These are phyloP conservation scores for Anisogramma anomala DNA, from an alignment of 2,329 filamentous ascomycete genomes.

Conservation along the genomic window DNA sequence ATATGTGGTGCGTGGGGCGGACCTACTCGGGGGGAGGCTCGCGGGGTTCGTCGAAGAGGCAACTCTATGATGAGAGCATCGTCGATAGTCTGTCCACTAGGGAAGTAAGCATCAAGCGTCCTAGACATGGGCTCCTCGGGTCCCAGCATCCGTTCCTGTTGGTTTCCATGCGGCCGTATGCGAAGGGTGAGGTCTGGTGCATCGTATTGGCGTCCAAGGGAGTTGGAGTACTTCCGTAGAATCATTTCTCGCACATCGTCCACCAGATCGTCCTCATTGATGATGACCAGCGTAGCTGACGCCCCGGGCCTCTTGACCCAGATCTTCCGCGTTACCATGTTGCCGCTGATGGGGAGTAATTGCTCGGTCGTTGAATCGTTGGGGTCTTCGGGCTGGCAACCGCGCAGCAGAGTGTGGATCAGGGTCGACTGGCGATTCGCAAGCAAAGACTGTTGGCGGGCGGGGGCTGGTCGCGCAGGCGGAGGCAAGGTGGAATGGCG, in stretches of 20 bases:
- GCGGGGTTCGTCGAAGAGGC: constrained; percentile 63
- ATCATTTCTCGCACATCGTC: constrained; percentile 93
- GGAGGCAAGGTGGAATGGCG: constrained; percentile 17
- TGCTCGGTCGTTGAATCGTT: constrained; percentile 23
- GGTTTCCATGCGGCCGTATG: constrained; percentile 59
- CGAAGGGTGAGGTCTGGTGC: constrained; percentile 77
- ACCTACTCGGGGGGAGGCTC: constrained; percentile 58
- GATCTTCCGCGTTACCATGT: constrained; percentile 65
- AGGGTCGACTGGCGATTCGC: constrained; percentile 33
- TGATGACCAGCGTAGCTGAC: constrained; percentile 76
- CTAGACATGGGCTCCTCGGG: constrained; percentile 77
- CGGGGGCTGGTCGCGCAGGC: constrained; percentile 17
- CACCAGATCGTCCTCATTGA: constrained; percentile 79
- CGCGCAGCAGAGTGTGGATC: constrained; percentile 42
- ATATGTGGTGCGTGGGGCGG: constrained; percentile 30
- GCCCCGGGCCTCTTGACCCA: constrained; percentile 85
- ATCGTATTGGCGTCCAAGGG: constrained; percentile 78
- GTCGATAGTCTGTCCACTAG: constrained; percentile 74
- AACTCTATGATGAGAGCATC: constrained; percentile 90
- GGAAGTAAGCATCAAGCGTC: constrained; percentile 71
- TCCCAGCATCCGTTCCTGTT: constrained; percentile 57
- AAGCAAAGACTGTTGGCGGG: constrained; percentile 34
- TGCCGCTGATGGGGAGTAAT: constrained; percentile 29
- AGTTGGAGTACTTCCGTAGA: constrained; percentile 86
- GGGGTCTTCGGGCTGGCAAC: constrained; percentile 29